Conservation (phyloP, 192 early-diverging fungal genomes). For the Paraglomus occultum region DNA sequence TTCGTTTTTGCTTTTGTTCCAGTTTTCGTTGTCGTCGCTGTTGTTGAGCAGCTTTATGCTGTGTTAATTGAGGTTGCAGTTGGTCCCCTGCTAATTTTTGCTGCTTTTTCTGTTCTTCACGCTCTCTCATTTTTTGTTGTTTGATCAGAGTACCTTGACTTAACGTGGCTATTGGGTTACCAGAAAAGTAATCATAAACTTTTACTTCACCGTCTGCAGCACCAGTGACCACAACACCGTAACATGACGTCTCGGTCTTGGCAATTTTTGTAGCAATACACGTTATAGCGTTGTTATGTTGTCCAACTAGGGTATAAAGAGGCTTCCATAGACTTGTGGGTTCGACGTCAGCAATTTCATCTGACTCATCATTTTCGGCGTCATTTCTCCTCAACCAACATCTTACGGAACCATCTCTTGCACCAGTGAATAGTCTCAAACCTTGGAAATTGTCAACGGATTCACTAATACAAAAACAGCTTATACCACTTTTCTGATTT, state of each 20-base stretch:
- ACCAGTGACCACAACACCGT: conserved; percentile 21
- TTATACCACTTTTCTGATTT: conserved; percentile 28
- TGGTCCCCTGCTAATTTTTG: neutral
- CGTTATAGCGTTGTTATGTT: conserved; percentile 11
- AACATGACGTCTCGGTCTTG: conserved; percentile 6
- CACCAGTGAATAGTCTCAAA: conserved; percentile 10
- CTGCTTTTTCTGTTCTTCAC: neutral
- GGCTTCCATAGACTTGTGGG: conserved; percentile 7
- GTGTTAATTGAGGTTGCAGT: conserved; percentile 1
- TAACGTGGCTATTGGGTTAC: conserved; percentile 8
- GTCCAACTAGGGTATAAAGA: conserved; percentile 17
- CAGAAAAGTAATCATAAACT: conserved; percentile 22
- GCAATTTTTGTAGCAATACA: conserved; percentile 17
- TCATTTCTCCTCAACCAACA: conserved; percentile 16
- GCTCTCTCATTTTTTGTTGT: neutral
- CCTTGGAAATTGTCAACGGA: conserved; percentile 1
- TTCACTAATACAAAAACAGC: conserved; percentile 7
- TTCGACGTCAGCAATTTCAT: neutral
- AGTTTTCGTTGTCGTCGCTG: neutral
- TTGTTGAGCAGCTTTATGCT: too few relatives aligned
- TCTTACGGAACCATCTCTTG: conserved; percentile 25
- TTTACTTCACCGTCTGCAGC: conserved; percentile 22
- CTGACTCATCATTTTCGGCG: neutral
- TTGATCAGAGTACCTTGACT: conserved; percentile 3
- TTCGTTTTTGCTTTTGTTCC: neutral